Percentiles rank a stretch among this genome's conserved stretches.
Conservation (phyloP, 495 filamentous ascomycete species). For the Hypomontagnella monticulosa region DNA sequence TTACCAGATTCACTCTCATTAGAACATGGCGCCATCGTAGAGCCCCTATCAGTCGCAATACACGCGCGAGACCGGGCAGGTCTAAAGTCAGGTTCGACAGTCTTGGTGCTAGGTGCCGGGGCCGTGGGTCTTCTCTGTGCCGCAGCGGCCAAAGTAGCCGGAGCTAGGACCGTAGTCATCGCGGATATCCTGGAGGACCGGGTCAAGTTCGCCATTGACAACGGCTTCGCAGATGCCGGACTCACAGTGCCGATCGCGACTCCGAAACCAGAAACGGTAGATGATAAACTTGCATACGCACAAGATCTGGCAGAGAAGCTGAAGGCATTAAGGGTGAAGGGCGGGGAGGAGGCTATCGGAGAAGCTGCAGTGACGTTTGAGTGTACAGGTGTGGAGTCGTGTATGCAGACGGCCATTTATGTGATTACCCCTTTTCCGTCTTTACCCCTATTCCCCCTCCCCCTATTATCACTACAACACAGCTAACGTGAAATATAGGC, state of each 20-base stretch:
- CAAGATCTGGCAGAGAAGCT: constrained; percentile 66
- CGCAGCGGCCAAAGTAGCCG: constrained; percentile 68
- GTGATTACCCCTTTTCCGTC: constrained; percentile 50
- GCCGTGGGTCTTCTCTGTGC: constrained; percentile 82
- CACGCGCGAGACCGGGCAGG: constrained; percentile 74
- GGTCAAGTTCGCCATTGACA: constrained; percentile 73
- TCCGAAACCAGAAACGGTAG: constrained; percentile 62
- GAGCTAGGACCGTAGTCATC: constrained; percentile 69
- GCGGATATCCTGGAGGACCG: constrained; percentile 82
- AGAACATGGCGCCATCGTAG: constrained; percentile 76
- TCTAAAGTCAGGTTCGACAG: constrained; percentile 61
- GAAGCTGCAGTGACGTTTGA: constrained; percentile 88
- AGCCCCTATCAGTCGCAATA: constrained; percentile 82
- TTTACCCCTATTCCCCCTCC: too few species aligned
- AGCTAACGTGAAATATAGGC: constrained; percentile 51
- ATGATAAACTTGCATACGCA: constrained; percentile 68
- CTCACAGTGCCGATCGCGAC: constrained; percentile 64
- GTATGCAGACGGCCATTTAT: constrained; percentile 89
- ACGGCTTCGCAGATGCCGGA: constrained; percentile 72
- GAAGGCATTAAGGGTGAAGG: constrained; percentile 50
- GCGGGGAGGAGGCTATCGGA: constrained; percentile 46
- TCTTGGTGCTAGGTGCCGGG: constrained; percentile 83
- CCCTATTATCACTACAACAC: neutral
- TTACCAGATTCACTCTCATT: constrained; percentile 71
- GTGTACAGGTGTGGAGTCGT: constrained; percentile 89